These are phyloP conservation scores for Candida khao-thaluensis DNA, from an alignment of 805 yeast genomes.

Conservation along the genomic window DNA sequence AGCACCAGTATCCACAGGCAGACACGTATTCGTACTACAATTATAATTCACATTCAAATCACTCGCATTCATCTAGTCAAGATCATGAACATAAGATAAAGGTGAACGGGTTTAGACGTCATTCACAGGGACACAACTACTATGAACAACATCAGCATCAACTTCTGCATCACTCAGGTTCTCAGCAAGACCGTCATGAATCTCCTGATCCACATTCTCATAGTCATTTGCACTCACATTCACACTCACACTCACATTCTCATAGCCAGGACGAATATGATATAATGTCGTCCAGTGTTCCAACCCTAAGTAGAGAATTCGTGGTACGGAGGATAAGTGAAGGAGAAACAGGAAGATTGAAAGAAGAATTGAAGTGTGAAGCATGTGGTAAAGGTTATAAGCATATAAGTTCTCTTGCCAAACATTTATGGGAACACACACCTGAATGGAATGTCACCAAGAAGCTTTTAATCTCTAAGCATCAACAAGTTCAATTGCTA, in stretches of 20 bases:
- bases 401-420: constrained; percentile 83
- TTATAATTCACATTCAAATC: background rate
- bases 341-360: constrained; percentile 81
- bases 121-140: background rate
- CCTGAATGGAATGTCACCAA: constrained; percentile 92
- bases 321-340: constrained; percentile 82
- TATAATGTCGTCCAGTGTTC: constrained; percentile 31
- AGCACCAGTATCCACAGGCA: constrained; percentile 20
- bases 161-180: background rate
- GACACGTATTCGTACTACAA: constrained; percentile 1
- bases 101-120: background rate
- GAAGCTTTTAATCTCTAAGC: constrained; percentile 76
- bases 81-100: constrained; percentile 1
- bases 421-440: constrained; percentile 91
- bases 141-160: background rate
- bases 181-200: constrained; percentile 3
- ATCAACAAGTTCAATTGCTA: constrained; percentile 80
- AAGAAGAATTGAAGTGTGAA: constrained; percentile 83
- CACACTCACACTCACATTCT: too few relatives aligned
- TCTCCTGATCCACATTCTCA: background rate
- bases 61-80: constrained; percentile 1
- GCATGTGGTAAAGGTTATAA: constrained; percentile 91
- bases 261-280: constrained; percentile 15
- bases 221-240: background rate
- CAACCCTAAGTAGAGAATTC: constrained; percentile 58